Base-by-base conservation (phyloP, 352 stramenopile genomes). In the Phytophthora idaei region DNA sequence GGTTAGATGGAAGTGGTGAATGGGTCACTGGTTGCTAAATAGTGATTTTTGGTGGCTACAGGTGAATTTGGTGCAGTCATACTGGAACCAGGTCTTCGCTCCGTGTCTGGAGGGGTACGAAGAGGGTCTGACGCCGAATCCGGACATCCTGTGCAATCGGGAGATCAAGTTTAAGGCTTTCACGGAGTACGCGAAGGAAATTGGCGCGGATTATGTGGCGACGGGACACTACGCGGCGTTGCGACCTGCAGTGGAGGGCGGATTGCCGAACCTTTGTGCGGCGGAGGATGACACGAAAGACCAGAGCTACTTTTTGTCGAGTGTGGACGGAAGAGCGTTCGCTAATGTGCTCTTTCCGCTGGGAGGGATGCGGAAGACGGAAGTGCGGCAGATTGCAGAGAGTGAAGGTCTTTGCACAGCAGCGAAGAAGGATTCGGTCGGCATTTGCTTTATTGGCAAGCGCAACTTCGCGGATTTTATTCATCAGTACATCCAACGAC, bases 141-240 rank as follows among this genome's bases (percentile, higher is more conserved):
- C 93, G 1, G 95, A 98, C 74, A 95, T 99, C 29, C 72, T 97
- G 28, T 99, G 97, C 87, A 99, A 99, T 79, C 86, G 89, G 2
- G 86, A 98, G 70, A 98, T 99, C 76, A 99, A 99, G 76, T 99
- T 99, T 83, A 97, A 98, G 57, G 92, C 83, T 3, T 98, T 99
- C 67, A 87, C 89, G n/a, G 84, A 98, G 31, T 97, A 97, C 69
- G 93, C 94, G 9, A 74, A 83, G 49, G 73, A 87, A 15, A 89
- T 90, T 15, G 88, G 89, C 9, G 90, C 90, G 1, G 90, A 98
- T 67, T 97, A 80, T 50, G 81, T 99, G 25, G 97, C 97, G 0
- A 99, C 97, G 1, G 97, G 97, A n/a, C 97, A 99, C 68, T 99
- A 99, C 71, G 94, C 94, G 8, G 51, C 79, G 29, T 61, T 98